Percentiles rank a stretch among this genome's conserved stretches.
Evolutionary conservation across 306 rosid species (phyloP).

Genomic region (Purshia tridentata): DNA sequence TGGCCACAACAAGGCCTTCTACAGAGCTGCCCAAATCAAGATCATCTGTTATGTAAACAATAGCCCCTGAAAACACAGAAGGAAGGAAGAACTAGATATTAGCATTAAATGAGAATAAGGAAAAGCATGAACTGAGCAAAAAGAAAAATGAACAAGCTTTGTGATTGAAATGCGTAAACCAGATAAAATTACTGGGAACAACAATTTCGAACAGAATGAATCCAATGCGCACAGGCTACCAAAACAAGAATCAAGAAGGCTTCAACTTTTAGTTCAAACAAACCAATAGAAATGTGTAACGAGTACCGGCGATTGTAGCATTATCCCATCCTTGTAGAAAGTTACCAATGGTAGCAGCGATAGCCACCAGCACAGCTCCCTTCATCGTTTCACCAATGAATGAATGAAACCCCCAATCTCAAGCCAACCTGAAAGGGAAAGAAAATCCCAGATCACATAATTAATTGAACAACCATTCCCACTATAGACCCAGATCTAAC

Average conservation of each 20-base stretch:
- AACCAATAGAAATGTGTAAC: not conserved
- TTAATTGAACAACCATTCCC: not conserved
- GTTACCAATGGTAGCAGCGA: slow-evolving; percentile 85
- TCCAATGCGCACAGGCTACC: not conserved
- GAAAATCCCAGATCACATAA: slow-evolving; percentile 13
- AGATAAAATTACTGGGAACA: not conserved
- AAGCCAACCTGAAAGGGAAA: slow-evolving; percentile 18
- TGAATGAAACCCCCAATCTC: slow-evolving; percentile 12
- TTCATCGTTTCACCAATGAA: slow-evolving; percentile 42
- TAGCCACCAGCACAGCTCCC: slow-evolving; percentile 75
- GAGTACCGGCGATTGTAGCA: slow-evolving; percentile 86
- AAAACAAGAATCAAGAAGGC: not conserved
- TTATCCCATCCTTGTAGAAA: slow-evolving; percentile 95
- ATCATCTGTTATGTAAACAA: slow-evolving; percentile 63
- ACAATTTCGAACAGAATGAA: not conserved
- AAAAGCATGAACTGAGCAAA: not conserved
- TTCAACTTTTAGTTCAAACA: not conserved
- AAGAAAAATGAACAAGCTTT: slow-evolving; percentile 3
- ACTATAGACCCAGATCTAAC: slow-evolving; percentile 16
- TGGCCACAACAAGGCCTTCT: slow-evolving; percentile 90
- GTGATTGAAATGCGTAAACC: not conserved
- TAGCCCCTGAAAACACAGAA: slow-evolving; percentile 51
- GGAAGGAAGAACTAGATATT: not conserved
- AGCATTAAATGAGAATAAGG: not conserved
- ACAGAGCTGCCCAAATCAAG: slow-evolving; percentile 40